phyloP scores from a whole-genome alignment of 129 eudicot species.

The Ambrosia artemisiifolia region DNA sequence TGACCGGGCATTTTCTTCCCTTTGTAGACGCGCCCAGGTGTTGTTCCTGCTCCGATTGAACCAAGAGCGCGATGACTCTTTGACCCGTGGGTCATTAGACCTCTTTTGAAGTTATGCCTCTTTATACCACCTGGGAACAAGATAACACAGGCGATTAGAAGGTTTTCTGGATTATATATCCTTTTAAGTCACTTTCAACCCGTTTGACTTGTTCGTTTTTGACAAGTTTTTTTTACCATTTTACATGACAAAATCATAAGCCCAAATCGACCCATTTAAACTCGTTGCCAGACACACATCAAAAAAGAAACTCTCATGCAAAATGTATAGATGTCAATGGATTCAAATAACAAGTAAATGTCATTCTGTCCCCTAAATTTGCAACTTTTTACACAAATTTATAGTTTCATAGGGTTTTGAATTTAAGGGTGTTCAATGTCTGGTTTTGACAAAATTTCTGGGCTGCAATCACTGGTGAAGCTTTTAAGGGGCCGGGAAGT shows the following conservation, averaged over 20 bases:
- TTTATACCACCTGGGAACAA: constrained; percentile 78
- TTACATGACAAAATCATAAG: background rate
- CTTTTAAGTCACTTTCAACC: background rate
- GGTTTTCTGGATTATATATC: background rate
- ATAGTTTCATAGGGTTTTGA: too few relatives aligned
- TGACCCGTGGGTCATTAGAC: constrained; percentile 90
- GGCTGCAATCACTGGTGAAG: too few relatives aligned
- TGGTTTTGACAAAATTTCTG: too few relatives aligned
- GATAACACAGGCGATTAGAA: background rate
- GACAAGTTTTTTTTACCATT: background rate
- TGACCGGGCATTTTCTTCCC: constrained; percentile 99
- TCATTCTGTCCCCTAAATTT: background rate
- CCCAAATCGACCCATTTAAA: background rate
- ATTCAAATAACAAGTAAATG: background rate
- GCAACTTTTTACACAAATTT: background rate
- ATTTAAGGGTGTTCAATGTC: too few relatives aligned
- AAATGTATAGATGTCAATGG: background rate
- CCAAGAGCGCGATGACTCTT: constrained; percentile 91
- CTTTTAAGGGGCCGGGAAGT: too few relatives aligned
- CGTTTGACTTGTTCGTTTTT: background rate
- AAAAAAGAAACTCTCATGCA: background rate
- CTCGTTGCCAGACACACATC: background rate
- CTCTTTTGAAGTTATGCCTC: constrained; percentile 91
- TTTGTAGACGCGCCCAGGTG: constrained; percentile 86
- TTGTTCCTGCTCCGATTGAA: constrained; percentile 97